A percentile compares a stretch with the other conserved stretches of the same genome.
phyloP scores from a whole-genome alignment of 768 basidiomycete species.

The Plicaturopsis crispa region DNA sequence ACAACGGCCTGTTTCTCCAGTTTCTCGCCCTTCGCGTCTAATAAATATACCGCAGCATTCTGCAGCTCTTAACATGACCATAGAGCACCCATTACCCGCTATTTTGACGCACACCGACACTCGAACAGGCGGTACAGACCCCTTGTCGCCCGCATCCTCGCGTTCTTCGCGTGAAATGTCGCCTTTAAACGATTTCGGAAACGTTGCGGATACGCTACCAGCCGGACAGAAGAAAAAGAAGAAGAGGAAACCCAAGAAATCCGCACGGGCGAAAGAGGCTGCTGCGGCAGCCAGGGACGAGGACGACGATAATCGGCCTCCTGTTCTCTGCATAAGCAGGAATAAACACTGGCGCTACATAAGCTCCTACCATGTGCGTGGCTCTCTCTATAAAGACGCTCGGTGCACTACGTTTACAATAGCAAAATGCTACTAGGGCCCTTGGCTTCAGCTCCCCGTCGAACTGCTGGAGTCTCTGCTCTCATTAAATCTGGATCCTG shows the following conservation, averaged over 20 bases:
- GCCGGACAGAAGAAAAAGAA: constrained; percentile 59
- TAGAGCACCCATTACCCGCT: too few species aligned
- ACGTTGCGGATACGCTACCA: constrained; percentile 14
- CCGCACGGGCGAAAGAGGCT: constrained; percentile 36
- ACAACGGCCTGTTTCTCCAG: too few species aligned
- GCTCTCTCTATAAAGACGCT: constrained; percentile 5
- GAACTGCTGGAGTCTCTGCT: constrained; percentile 82
- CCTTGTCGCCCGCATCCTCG: constrained; percentile 11
- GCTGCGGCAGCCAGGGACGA: constrained; percentile 24
- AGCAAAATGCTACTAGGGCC: constrained; percentile 47
- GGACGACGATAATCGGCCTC: constrained; percentile 40
- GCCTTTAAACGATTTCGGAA: constrained; percentile 13
- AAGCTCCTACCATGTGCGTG: constrained; percentile 80
- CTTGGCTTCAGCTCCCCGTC: constrained; percentile 84
- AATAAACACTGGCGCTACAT: constrained; percentile 96
- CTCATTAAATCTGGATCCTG: constrained; percentile 69
- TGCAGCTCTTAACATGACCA: too few species aligned
- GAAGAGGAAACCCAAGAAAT: constrained; percentile 56
- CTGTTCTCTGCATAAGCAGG: constrained; percentile 78
- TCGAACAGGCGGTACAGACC: background rate
- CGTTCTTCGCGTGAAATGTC: constrained; percentile 17
- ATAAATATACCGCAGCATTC: too few species aligned
- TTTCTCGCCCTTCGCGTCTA: too few species aligned
- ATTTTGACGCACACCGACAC: background rate
- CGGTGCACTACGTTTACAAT: too few species aligned